Evolutionary conservation across 2,329 filamentous ascomycete genomes (phyloP).

Genomic region (Sphaerulina populicola): DNA sequence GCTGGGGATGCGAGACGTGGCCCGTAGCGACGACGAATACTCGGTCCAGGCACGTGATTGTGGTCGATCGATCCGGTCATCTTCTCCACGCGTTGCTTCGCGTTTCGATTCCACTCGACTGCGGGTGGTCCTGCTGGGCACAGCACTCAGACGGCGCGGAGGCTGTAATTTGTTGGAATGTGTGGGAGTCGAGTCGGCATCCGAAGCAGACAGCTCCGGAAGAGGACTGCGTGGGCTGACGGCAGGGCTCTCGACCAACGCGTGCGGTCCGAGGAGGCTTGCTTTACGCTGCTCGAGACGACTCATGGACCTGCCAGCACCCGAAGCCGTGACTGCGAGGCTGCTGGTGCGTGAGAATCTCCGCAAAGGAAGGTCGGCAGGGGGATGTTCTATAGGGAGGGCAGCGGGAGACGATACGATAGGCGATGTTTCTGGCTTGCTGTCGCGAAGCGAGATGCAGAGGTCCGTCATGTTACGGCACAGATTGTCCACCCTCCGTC

Average conservation of each 20-base stretch:
- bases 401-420: background rate
- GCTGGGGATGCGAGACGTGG: constrained; percentile 7
- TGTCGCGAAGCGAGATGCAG: constrained; percentile 63
- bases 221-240: constrained; percentile 29
- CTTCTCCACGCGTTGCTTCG: constrained; percentile 30
- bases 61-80: constrained; percentile 37
- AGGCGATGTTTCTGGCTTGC: constrained; percentile 25
- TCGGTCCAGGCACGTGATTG: constrained; percentile 45
- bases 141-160: constrained; percentile 29
- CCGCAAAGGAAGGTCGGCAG: background rate
- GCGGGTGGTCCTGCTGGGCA: constrained; percentile 35
- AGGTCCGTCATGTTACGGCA: constrained; percentile 89
- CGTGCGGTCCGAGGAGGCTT: constrained; percentile 29
- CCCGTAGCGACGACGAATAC: constrained; percentile 24
- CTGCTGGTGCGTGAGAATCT: constrained; percentile 13
- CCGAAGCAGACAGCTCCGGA: constrained; percentile 24
- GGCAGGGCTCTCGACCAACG: constrained; percentile 11
- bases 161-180: constrained; percentile 20
- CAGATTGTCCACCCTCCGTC: constrained; percentile 84
- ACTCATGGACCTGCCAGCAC: constrained; percentile 31
- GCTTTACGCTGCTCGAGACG: constrained; percentile 41
- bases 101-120: constrained; percentile 25
- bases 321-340: constrained; percentile 5
- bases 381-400: background rate
- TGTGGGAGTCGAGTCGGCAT: constrained; percentile 26